A percentile compares a stretch with the other conserved stretches of the same genome.
These are phyloP conservation scores for Arxiozyma telluris DNA, from an alignment of 1,139 yeast species.

Conservation along the genomic window DNA sequence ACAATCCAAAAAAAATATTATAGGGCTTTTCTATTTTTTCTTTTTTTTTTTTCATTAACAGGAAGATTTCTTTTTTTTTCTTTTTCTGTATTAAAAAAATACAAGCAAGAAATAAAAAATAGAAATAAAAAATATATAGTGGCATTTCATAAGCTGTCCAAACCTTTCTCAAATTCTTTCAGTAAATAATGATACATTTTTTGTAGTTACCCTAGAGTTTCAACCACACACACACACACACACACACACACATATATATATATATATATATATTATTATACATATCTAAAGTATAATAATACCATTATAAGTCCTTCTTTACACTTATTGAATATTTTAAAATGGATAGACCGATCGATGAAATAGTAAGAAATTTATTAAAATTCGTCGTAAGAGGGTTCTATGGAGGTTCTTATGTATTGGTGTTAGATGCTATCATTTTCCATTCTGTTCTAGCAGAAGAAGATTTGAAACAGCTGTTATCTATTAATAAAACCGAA, in stretches of 20 bases:
- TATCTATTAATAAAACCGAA: constrained; percentile 82
- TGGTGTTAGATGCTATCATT: constrained; percentile 81
- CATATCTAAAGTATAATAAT: too few relatives aligned
- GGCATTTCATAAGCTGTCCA: too few relatives aligned
- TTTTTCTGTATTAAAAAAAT: too few relatives aligned
- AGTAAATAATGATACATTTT: too few relatives aligned
- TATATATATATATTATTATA: too few relatives aligned
- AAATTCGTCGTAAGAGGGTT: constrained; percentile 74
- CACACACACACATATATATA: neutral
- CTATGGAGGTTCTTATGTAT: constrained; percentile 73
- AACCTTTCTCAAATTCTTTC: neutral
- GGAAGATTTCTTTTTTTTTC: too few relatives aligned
- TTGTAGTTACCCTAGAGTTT: too few relatives aligned
- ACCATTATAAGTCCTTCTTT: neutral
- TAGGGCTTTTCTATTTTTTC: too few relatives aligned
- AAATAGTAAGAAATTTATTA: constrained; percentile 31
- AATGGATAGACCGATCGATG: constrained; percentile 33
- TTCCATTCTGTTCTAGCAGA: constrained; percentile 90
- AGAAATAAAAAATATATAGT: too few relatives aligned
- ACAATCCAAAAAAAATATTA: neutral
- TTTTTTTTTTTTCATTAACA: too few relatives aligned
- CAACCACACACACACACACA: neutral
- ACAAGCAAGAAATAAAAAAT: too few relatives aligned
- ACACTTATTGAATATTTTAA: neutral
- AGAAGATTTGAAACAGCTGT: constrained; percentile 73